These are phyloP conservation scores for Xylariaceae sp. DNA, from an alignment of 2,329 filamentous ascomycete species.

Conservation along the genomic window DNA sequence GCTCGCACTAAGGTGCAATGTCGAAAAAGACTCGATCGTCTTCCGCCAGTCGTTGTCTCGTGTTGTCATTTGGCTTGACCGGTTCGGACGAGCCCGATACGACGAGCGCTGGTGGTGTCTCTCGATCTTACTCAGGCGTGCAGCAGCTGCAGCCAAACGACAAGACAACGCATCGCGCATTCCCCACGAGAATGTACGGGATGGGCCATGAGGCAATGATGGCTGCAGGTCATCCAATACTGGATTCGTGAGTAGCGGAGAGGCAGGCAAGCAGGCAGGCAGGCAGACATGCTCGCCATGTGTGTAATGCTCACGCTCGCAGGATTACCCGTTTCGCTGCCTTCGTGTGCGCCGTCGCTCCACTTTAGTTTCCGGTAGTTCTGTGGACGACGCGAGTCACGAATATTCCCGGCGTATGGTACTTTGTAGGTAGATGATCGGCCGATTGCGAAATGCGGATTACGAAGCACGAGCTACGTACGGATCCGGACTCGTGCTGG, in stretches of 20 bases:
- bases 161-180: neutral
- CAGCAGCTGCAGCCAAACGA: slow-evolving; percentile 12
- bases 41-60: neutral
- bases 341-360: neutral
- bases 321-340: neutral
- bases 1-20: neutral
- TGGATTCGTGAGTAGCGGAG: too few relatives aligned
- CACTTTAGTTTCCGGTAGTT: neutral
- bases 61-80: slow-evolving; percentile 9
- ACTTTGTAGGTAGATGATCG: too few relatives aligned
- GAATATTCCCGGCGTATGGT: neutral
- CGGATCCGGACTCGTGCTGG: neutral
- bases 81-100: slow-evolving; percentile 12
- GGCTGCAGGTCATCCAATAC: too few relatives aligned
- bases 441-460: too few relatives aligned
- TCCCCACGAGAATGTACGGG: neutral
- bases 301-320: neutral
- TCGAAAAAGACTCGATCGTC: neutral
- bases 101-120: slow-evolving; percentile 2
- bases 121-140: slow-evolving; percentile 23
- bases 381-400: neutral
- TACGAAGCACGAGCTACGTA: too few relatives aligned
- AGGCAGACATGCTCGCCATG: neutral
- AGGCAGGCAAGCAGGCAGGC: too few relatives aligned
- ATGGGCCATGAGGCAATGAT: slow-evolving; percentile 1